Conservation (phyloP, 192 early-diverging fungal genomes). For the Geranomyces variabilis region DNA sequence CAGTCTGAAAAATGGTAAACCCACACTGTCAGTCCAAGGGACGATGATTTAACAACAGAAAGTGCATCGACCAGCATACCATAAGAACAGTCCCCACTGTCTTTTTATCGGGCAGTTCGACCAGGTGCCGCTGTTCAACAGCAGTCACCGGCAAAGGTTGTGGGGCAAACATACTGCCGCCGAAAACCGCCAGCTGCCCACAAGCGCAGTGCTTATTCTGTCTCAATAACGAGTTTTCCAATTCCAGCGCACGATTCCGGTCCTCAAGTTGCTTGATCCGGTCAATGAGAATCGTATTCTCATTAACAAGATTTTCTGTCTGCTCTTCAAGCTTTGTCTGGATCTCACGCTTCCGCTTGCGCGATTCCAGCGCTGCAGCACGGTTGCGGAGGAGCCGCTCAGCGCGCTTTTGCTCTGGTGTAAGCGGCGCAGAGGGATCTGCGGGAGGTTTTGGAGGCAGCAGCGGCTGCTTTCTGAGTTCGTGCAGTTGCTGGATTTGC, state of each 20-base stretch:
- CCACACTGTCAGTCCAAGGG: neutral
- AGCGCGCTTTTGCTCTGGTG: conserved; percentile 69
- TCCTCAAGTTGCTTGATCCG: conserved; percentile 62
- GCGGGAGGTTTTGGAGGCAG: neutral
- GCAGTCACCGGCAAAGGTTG: neutral
- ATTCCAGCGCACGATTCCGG: conserved; percentile 58
- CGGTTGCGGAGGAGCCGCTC: conserved; percentile 92
- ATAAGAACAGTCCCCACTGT: conserved; percentile 65
- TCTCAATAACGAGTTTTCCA: conserved; percentile 46
- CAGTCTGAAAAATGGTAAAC: conserved; percentile 55
- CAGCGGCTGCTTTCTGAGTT: neutral
- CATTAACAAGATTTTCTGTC: conserved; percentile 48
- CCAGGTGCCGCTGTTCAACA: neutral
- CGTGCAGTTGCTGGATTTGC: neutral
- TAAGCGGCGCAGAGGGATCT: neutral
- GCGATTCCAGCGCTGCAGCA: conserved; percentile 80
- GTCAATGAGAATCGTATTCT: conserved; percentile 65
- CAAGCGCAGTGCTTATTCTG: conserved; percentile 38
- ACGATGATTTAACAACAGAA: neutral
- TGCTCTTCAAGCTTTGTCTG: conserved; percentile 71
- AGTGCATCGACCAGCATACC: conserved; percentile 44
- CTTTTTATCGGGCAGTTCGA: conserved; percentile 34
- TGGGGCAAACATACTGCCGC: neutral
- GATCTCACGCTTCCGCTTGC: conserved; percentile 90
- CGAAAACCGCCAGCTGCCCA: neutral